Conservation (phyloP, 345 rosid genomes). For the Litchi chinensis region DNA sequence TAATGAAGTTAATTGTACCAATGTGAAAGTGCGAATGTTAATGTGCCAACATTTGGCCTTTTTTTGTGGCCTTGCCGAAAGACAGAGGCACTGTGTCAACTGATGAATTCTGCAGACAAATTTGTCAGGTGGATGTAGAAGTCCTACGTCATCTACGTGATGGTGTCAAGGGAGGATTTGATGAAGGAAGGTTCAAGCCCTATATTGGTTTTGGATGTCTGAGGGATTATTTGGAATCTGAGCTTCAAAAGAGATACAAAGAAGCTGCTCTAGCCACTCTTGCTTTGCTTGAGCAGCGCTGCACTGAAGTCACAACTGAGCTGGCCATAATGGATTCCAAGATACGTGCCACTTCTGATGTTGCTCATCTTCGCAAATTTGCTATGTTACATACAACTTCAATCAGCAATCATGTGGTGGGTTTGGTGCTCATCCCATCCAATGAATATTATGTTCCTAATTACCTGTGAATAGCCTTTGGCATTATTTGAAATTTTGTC, state of each 20-base stretch:
- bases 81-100: conserved; percentile 76
- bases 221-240: conserved; percentile 82
- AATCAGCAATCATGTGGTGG: conserved; percentile 84
- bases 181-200: conserved; percentile 78
- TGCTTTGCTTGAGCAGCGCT: conserved; percentile 93
- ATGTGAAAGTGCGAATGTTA: neutral
- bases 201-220: conserved; percentile 78
- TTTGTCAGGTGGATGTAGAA: conserved; percentile 77
- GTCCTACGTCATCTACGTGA: conserved; percentile 73
- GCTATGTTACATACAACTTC: conserved; percentile 89
- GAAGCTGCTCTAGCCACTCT: conserved; percentile 96
- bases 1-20: neutral
- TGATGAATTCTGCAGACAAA: conserved; percentile 88
- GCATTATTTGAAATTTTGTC: neutral
- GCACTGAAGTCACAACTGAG: conserved; percentile 68
- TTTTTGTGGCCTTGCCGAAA: conserved; percentile 88
- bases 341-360: conserved; percentile 86
- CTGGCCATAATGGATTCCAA: conserved; percentile 69
- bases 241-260: conserved; percentile 92
- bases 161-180: conserved; percentile 86
- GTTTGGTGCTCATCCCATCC: conserved; percentile 40
- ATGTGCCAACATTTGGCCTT: conserved; percentile 49
- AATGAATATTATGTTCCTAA: neutral
- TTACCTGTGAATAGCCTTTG: neutral
- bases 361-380: conserved; percentile 80